A percentile compares a stretch with the other conserved stretches of the same genome.
phyloP scores from a whole-genome alignment of 2,329 filamentous ascomycete genomes.

The Alternaria triticimaculans region DNA sequence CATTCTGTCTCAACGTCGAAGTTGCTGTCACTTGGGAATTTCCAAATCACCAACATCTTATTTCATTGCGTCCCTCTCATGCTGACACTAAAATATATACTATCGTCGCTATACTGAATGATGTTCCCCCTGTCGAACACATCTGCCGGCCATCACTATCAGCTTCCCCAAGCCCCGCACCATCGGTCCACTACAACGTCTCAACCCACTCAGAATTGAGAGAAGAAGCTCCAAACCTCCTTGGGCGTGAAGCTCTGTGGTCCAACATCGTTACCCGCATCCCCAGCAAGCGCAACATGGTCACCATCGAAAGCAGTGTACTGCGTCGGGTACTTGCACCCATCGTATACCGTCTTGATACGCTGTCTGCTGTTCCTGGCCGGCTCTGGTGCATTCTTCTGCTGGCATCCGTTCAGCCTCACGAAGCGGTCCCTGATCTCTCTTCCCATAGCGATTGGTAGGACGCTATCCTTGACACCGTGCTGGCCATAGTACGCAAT shows the following conservation, averaged over 20 bases:
- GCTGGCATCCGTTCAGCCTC: constrained; percentile 47
- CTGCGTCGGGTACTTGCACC: constrained; percentile 46
- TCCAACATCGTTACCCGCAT: constrained; percentile 14
- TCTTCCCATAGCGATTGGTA: constrained; percentile 45
- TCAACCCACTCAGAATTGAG: constrained; percentile 17
- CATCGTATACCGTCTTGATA: constrained; percentile 27
- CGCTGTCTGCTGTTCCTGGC: constrained; percentile 13
- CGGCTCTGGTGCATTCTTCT: constrained; percentile 24
- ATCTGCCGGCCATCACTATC: not conserved
- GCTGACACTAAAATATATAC: not conserved
- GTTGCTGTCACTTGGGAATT: not conserved
- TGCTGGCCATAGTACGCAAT: constrained; percentile 53
- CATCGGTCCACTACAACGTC: not conserved
- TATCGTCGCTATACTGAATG: not conserved
- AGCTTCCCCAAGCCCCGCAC: not conserved
- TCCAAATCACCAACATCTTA: not conserved
- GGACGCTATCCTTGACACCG: constrained; percentile 48
- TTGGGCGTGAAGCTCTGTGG: constrained; percentile 30
- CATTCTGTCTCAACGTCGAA: not conserved
- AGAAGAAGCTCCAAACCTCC: constrained; percentile 45
- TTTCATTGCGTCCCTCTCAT: not conserved
- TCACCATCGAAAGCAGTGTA: constrained; percentile 37
- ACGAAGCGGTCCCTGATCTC: constrained; percentile 50
- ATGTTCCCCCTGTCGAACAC: no score
- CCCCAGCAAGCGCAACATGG: constrained; percentile 28